Percentiles rank a stretch among this genome's conserved stretches.
Evolutionary conservation across 768 basidiomycete genomes (phyloP).

Genomic region (Lactarius psammicola): DNA sequence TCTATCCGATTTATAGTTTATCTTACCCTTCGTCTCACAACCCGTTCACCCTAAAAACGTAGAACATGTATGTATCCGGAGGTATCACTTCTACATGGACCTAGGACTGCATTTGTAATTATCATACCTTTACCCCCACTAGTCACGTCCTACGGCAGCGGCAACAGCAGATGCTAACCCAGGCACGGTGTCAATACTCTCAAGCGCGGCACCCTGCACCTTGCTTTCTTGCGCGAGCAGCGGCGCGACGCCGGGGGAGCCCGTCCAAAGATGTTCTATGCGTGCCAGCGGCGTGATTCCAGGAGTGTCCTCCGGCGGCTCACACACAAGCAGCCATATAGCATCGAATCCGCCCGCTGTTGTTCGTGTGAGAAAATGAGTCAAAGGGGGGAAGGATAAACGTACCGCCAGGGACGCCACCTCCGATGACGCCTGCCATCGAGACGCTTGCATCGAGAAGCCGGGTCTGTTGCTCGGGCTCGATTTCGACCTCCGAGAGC

Average conservation of each 20-base stretch:
- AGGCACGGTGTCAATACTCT: conserved; percentile 46
- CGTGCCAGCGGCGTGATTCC: conserved; percentile 51
- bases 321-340: conserved; percentile 86
- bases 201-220: conserved; percentile 62
- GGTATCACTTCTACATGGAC: conserved; percentile 20
- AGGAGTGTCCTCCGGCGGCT: conserved; percentile 45
- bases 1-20: conserved; percentile 5
- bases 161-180: conserved; percentile 23
- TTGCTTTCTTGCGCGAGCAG: conserved; percentile 68
- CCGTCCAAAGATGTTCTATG: conserved; percentile 68
- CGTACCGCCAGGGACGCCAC: conserved; percentile 95
- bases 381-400: conserved; percentile 16
- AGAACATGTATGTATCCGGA: conserved; percentile 23
- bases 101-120: conserved; percentile 16
- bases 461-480: conserved; percentile 82
- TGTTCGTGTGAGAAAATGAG: background rate
- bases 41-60: background rate
- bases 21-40: background rate
- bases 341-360: conserved; percentile 97
- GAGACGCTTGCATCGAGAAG: conserved; percentile 76
- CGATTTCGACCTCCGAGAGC: conserved; percentile 77
- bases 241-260: conserved; percentile 68
- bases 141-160: background rate
- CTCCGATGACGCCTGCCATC: conserved; percentile 84
- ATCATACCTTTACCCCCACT: background rate